Conservation (phyloP, 768 basidiomycete genomes). For the Hygrocybe punicea region DNA sequence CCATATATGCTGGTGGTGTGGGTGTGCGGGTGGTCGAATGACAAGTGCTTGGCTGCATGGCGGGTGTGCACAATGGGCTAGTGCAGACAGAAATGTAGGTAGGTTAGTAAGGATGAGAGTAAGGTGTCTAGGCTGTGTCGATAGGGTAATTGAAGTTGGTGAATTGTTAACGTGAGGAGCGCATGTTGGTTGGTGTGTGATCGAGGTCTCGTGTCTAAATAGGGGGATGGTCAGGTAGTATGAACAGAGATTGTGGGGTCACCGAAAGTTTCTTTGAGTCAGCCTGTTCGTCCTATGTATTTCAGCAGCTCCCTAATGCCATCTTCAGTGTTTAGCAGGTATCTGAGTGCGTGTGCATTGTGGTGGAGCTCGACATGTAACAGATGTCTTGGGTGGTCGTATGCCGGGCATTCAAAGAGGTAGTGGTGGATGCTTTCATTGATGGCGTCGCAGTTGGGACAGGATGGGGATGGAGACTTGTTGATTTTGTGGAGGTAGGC, state of each 20-base stretch:
- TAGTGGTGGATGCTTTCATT: constrained; percentile 31
- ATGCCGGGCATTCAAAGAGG: constrained; percentile 28
- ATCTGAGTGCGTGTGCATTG: neutral
- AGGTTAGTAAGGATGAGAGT: neutral
- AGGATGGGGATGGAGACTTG: constrained; percentile 22
- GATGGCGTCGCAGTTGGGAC: constrained; percentile 19
- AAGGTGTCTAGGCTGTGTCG: neutral
- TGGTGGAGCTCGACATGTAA: neutral
- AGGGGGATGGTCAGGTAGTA: too few species aligned
- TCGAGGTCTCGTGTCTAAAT: too few species aligned
- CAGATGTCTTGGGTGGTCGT: constrained; percentile 6
- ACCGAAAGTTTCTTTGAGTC: neutral
- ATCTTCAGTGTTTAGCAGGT: neutral
- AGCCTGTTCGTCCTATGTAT: neutral
- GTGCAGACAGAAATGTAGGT: neutral
- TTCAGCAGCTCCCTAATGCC: neutral
- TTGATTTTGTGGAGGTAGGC: constrained; percentile 30
- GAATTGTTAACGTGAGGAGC: too few species aligned
- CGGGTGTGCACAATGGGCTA: too few species aligned
- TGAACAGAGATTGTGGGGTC: too few species aligned
- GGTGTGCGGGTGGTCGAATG: too few species aligned
- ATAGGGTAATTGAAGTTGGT: too few species aligned
- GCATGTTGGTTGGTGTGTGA: too few species aligned
- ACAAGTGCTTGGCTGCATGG: too few species aligned
- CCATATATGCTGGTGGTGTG: too few species aligned